Conservation (phyloP, 2,329 filamentous ascomycete species). For the Davidsoniella neocaledoniae region DNA sequence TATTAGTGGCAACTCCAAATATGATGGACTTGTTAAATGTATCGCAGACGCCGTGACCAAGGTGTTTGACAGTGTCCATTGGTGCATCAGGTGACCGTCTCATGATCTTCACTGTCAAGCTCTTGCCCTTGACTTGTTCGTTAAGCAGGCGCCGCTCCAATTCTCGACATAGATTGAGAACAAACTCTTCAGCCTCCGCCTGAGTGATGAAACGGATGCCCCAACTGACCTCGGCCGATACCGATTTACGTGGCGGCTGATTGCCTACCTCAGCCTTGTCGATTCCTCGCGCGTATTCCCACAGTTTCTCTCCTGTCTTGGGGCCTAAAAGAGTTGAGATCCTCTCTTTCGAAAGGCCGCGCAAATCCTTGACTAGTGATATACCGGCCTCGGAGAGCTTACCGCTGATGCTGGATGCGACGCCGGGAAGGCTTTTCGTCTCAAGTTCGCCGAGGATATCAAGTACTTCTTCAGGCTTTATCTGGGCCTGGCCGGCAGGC, state of each 20-base stretch:
- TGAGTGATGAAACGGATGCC: constrained; percentile 89
- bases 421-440: constrained; percentile 71
- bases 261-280: constrained; percentile 76
- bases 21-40: constrained; percentile 75
- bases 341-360: constrained; percentile 58
- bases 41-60: constrained; percentile 92
- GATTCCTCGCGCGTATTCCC: constrained; percentile 79
- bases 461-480: constrained; percentile 65
- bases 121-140: constrained; percentile 71
- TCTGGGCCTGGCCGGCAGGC: constrained; percentile 78
- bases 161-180: constrained; percentile 70
- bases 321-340: constrained; percentile 61
- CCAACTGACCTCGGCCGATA: constrained; percentile 97
- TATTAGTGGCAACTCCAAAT: constrained; percentile 73
- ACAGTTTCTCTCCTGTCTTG: constrained; percentile 82
- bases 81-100: constrained; percentile 71
- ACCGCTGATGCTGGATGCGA: constrained; percentile 75
- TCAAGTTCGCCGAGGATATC: constrained; percentile 61
- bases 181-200: constrained; percentile 83
- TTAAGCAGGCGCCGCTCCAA: constrained; percentile 64
- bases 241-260: constrained; percentile 73
- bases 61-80: constrained; percentile 76
- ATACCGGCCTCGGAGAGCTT: constrained; percentile 81
- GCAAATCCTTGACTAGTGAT: constrained; percentile 67
- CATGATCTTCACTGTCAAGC: constrained; percentile 93